Conservation (phyloP, 2,329 filamentous ascomycete genomes). For the Fusarium oxysporum region DNA sequence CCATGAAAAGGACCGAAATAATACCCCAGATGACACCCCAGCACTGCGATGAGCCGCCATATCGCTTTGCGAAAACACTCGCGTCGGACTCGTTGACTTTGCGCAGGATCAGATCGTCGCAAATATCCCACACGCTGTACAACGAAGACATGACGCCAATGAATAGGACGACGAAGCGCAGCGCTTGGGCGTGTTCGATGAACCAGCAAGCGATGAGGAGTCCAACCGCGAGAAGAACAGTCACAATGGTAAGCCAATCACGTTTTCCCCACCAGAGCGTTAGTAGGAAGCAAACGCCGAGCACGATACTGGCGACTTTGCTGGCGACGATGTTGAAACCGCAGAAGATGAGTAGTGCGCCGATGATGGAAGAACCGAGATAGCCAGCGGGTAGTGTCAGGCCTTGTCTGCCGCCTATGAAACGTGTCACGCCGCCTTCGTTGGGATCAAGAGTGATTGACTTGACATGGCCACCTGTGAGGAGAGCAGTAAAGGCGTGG, state of each 20-base stretch:
- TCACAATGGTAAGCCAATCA: slow-evolving; percentile 81
- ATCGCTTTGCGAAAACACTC: slow-evolving; percentile 80
- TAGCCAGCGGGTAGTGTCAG: slow-evolving; percentile 83
- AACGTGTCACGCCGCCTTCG: slow-evolving; percentile 83
- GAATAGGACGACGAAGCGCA: slow-evolving; percentile 81
- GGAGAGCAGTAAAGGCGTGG: slow-evolving; percentile 77
- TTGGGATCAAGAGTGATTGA: slow-evolving; percentile 81
- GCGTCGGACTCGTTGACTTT: slow-evolving; percentile 86
- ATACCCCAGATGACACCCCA: slow-evolving; percentile 85
- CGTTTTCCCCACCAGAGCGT: slow-evolving; percentile 84
- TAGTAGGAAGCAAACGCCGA: slow-evolving; percentile 80
- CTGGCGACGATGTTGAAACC: slow-evolving; percentile 85
- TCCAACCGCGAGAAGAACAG: slow-evolving; percentile 76
- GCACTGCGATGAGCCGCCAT: slow-evolving; percentile 82
- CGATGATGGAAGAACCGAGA: slow-evolving; percentile 80
- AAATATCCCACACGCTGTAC: slow-evolving; percentile 88
- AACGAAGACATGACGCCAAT: slow-evolving; percentile 85
- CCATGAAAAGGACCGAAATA: slow-evolving; percentile 78
- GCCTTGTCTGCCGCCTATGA: slow-evolving; percentile 76
- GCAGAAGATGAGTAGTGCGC: slow-evolving; percentile 81
- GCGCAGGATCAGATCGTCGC: slow-evolving; percentile 81
- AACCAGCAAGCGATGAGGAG: slow-evolving; percentile 82
- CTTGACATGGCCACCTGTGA: slow-evolving; percentile 79
- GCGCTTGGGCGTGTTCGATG: slow-evolving; percentile 78
- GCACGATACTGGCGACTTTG: slow-evolving; percentile 80